Conservation (phyloP, 2,329 filamentous ascomycete genomes). For the Trichoderma sp. region DNA sequence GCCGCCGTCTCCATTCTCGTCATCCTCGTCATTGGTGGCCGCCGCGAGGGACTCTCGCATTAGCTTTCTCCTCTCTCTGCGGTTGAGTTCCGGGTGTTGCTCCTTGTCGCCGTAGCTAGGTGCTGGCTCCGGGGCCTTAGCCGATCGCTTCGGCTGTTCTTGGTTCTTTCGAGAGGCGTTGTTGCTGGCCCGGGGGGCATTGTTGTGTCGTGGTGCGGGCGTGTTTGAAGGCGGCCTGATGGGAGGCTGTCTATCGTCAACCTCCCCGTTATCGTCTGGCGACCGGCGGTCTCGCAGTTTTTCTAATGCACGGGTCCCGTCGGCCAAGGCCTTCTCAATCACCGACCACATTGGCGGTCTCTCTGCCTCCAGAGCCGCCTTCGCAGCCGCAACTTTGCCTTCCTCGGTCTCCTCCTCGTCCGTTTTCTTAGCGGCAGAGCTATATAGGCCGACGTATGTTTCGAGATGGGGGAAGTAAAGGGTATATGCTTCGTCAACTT, state of each 20-base stretch:
- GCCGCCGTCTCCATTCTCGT: slow-evolving; percentile 56
- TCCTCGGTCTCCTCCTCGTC: slow-evolving; percentile 44
- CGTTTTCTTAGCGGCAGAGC: slow-evolving; percentile 42
- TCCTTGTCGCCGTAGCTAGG: slow-evolving; percentile 29
- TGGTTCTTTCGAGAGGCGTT: slow-evolving; percentile 24
- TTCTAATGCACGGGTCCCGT: slow-evolving; percentile 55
- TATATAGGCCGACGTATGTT: slow-evolving; percentile 67
- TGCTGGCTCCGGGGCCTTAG: slow-evolving; percentile 23
- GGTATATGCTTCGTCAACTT: slow-evolving; percentile 76
- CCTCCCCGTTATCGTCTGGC: slow-evolving; percentile 25
- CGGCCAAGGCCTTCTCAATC: slow-evolving; percentile 65
- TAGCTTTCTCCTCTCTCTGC: slow-evolving; percentile 39
- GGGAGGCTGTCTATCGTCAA: slow-evolving; percentile 20
- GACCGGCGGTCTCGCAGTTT: slow-evolving; percentile 56
- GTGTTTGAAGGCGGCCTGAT: slow-evolving; percentile 11
- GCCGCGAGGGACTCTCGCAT: slow-evolving; percentile 41
- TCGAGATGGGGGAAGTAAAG: slow-evolving; percentile 71
- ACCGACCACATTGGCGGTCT: slow-evolving; percentile 66
- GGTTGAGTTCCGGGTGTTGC: slow-evolving; percentile 37
- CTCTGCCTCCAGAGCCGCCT: slow-evolving; percentile 48
- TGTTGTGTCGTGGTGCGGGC: background rate
- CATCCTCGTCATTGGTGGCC: slow-evolving; percentile 40
- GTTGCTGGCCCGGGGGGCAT: background rate
- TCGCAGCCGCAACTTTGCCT: slow-evolving; percentile 44
- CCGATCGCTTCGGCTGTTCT: slow-evolving; percentile 30